These are phyloP conservation scores for Marchantia paleacea DNA, from an alignment of 225 moss, liverwort and hornwort species.

Conservation along the genomic window DNA sequence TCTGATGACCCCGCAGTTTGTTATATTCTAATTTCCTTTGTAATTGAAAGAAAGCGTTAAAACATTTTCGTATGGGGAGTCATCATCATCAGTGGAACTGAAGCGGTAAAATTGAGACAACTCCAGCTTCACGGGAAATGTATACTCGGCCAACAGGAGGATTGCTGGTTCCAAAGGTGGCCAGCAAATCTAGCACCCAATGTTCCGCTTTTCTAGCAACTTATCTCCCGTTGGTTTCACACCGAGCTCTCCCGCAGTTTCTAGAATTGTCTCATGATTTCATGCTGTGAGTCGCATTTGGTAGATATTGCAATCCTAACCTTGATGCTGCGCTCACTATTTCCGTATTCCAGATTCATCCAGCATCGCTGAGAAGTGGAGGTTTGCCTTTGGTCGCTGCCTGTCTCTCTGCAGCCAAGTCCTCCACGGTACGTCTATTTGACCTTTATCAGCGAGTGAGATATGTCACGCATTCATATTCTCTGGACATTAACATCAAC, in stretches of 20 bases:
- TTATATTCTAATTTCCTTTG: not conserved
- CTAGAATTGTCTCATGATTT: not conserved
- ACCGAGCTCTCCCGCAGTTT: not conserved
- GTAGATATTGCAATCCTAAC: not conserved
- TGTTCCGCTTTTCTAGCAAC: not conserved
- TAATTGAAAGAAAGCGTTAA: not conserved
- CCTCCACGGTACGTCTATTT: conserved; percentile 47
- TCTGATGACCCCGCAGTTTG: not conserved
- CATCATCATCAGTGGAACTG: not conserved
- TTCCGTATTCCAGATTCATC: conserved; percentile 68
- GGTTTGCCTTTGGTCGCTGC: conserved; percentile 75
- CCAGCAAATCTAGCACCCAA: not conserved
- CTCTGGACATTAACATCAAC: not conserved
- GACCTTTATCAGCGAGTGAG: not conserved
- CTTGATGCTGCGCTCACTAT: not conserved
- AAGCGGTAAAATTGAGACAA: not conserved
- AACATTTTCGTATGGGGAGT: not conserved
- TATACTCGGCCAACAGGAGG: not conserved
- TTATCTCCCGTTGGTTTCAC: not conserved
- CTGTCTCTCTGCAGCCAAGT: conserved; percentile 77
- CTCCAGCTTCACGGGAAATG: not conserved
- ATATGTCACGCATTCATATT: not conserved
- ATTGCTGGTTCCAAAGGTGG: not conserved
- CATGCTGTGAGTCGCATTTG: not conserved
- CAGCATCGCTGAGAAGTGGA: conserved; percentile 72